Evolutionary conservation across 305 asterid species (phyloP).

Genomic region (Fraxinus baroniana): DNA sequence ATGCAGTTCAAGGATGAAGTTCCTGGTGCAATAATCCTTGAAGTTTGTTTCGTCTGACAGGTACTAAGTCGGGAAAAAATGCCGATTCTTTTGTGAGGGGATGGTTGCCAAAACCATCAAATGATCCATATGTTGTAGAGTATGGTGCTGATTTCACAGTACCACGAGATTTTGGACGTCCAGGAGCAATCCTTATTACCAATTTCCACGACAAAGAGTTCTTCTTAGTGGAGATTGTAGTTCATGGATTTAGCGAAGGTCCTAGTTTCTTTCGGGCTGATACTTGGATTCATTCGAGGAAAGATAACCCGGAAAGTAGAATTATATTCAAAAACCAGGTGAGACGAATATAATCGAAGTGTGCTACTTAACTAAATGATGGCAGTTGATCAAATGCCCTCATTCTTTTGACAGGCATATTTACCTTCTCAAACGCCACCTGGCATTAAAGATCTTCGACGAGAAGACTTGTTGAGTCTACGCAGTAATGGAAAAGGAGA

Average conservation of each 20-base stretch:
- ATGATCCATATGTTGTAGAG: constrained; percentile 55
- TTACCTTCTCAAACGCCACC: constrained; percentile 72
- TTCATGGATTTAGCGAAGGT: constrained; percentile 60
- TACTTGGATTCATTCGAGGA: constrained; percentile 77
- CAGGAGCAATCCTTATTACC: constrained; percentile 69
- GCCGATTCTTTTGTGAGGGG: constrained; percentile 69
- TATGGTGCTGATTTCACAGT: constrained; percentile 56
- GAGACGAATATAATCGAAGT: neutral
- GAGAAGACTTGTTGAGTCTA: constrained; percentile 52
- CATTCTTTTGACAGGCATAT: constrained; percentile 43
- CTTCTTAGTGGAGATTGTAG: constrained; percentile 58
- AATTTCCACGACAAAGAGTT: constrained; percentile 71
- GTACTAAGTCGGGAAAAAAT: constrained; percentile 58
- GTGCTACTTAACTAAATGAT: neutral
- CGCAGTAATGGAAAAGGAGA: constrained; percentile 67
- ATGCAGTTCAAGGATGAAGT: neutral
- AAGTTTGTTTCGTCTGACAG: constrained; percentile 30
- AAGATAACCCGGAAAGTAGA: constrained; percentile 61
- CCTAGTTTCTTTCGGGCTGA: constrained; percentile 59
- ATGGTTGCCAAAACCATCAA: constrained; percentile 56
- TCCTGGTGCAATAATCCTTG: neutral
- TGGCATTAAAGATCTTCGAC: constrained; percentile 70
- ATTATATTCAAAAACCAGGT: constrained; percentile 75
- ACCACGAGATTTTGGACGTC: constrained; percentile 64
- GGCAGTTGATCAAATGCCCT: neutral